phyloP scores from a whole-genome alignment of 192 early-diverging fungal genomes.

The Podila minutissima region DNA sequence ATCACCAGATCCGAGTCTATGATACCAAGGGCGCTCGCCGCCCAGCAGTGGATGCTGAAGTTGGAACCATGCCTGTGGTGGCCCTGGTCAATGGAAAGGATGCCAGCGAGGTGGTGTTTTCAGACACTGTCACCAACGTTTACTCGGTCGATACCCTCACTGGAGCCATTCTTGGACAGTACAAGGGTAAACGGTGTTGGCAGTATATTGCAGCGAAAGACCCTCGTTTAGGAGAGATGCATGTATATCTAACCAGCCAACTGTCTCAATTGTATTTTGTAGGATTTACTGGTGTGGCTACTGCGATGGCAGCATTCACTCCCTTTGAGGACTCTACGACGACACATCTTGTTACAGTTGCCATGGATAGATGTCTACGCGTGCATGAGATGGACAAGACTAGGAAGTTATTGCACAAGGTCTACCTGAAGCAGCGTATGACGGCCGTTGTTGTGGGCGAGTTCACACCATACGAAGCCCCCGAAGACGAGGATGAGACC shows the following conservation, averaged over 20 bases:
- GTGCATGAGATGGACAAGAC: slow-evolving; percentile 72
- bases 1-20: slow-evolving; percentile 88
- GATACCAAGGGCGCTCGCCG: slow-evolving; percentile 74
- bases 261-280: not conserved
- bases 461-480: slow-evolving; percentile 26
- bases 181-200: slow-evolving; percentile 61
- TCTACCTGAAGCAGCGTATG: slow-evolving; percentile 83
- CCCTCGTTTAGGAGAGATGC: not conserved
- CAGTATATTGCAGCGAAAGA: slow-evolving; percentile 1
- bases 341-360: slow-evolving; percentile 66
- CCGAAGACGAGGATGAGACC: slow-evolving; percentile 31
- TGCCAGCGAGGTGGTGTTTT: slow-evolving; percentile 70
- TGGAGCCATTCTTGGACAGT: slow-evolving; percentile 65
- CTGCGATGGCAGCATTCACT: slow-evolving; percentile 32
- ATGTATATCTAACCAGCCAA: too few species aligned
- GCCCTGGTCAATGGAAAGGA: slow-evolving; percentile 55
- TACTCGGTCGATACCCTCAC: slow-evolving; percentile 69
- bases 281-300: slow-evolving; percentile 67
- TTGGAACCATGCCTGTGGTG: slow-evolving; percentile 78
- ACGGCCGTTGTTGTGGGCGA: slow-evolving; percentile 69
- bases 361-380: slow-evolving; percentile 81
- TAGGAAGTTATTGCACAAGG: slow-evolving; percentile 65
- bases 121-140: slow-evolving; percentile 69
- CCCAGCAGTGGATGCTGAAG: slow-evolving; percentile 72
- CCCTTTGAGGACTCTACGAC: slow-evolving; percentile 28